Evolutionary conservation across 495 filamentous ascomycete species (phyloP).

Genomic region (Chaetomium cochliodes): DNA sequence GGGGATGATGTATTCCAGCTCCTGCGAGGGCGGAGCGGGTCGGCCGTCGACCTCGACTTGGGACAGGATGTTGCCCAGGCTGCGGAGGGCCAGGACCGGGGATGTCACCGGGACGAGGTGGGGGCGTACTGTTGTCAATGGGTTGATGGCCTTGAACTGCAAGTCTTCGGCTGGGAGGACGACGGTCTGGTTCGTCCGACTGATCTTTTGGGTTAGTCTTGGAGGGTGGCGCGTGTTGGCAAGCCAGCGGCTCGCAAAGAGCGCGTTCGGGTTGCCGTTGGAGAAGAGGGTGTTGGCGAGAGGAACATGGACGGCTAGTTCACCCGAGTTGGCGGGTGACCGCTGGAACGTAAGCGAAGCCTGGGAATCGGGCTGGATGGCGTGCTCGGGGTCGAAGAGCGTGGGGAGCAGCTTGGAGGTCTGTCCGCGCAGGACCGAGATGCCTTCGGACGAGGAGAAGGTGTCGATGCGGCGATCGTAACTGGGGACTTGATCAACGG

Average conservation of each 20-base stretch:
- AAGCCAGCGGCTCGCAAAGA: constrained; percentile 59
- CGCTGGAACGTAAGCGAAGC: constrained; percentile 24
- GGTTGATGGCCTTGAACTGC: not conserved
- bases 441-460: constrained; percentile 36
- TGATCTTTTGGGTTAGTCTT: constrained; percentile 20
- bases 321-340: constrained; percentile 5
- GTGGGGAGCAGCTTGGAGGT: constrained; percentile 35
- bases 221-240: constrained; percentile 4
- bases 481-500: constrained; percentile 39
- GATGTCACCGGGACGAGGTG: constrained; percentile 65
- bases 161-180: constrained; percentile 8
- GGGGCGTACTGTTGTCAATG: constrained; percentile 36
- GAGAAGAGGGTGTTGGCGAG: constrained; percentile 76
- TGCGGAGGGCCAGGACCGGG: constrained; percentile 60
- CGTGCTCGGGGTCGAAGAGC: constrained; percentile 26
- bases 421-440: constrained; percentile 43
- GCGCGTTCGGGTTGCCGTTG: constrained; percentile 63
- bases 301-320: constrained; percentile 52
- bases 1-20: constrained; percentile 68
- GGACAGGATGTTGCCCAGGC: constrained; percentile 82
- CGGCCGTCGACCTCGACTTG: constrained; percentile 55
- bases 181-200: constrained; percentile 36
- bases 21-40: constrained; percentile 66
- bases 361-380: not conserved
- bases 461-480: constrained; percentile 23